A percentile compares a stretch with the other conserved stretches of the same genome.
These are phyloP conservation scores for Lachnellula occidentalis DNA, from an alignment of 2,329 filamentous ascomycete species.

Conservation along the genomic window DNA sequence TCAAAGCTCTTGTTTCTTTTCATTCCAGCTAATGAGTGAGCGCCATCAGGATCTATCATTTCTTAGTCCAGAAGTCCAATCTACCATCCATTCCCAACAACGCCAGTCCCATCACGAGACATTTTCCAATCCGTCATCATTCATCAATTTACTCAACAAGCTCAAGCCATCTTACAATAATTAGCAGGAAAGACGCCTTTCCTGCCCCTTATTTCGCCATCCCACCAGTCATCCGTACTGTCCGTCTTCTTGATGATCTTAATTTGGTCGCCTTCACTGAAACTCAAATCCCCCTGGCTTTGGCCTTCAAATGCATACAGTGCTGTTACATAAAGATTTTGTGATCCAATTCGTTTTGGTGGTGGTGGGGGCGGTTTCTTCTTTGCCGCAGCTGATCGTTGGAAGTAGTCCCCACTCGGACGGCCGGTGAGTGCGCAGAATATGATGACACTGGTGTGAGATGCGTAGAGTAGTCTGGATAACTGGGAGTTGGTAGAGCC, in stretches of 20 bases:
- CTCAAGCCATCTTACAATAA: constrained; percentile 53
- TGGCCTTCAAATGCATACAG: constrained; percentile 71
- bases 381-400: constrained; percentile 45
- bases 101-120: not conserved
- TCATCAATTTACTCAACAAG: not conserved
- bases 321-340: constrained; percentile 50
- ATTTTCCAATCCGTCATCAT: not conserved
- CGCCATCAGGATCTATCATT: not conserved
- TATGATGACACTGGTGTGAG: constrained; percentile 25
- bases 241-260: constrained; percentile 71
- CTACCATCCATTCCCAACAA: not conserved
- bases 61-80: constrained; percentile 7
- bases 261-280: constrained; percentile 73
- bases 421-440: constrained; percentile 24
- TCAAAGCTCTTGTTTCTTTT: not conserved
- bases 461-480: constrained; percentile 23
- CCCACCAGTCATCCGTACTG: constrained; percentile 83
- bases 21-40: not conserved
- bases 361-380: constrained; percentile 70
- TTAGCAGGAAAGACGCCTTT: constrained; percentile 78
- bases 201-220: constrained; percentile 65
- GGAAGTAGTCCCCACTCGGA: constrained; percentile 29
- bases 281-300: constrained; percentile 63
- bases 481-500: constrained; percentile 5
- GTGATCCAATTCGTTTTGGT: constrained; percentile 49